A percentile compares a stretch with the other conserved stretches of the same genome.
Conservation (phyloP, 2,329 filamentous ascomycete genomes). For the Apiospora malaysiana region DNA sequence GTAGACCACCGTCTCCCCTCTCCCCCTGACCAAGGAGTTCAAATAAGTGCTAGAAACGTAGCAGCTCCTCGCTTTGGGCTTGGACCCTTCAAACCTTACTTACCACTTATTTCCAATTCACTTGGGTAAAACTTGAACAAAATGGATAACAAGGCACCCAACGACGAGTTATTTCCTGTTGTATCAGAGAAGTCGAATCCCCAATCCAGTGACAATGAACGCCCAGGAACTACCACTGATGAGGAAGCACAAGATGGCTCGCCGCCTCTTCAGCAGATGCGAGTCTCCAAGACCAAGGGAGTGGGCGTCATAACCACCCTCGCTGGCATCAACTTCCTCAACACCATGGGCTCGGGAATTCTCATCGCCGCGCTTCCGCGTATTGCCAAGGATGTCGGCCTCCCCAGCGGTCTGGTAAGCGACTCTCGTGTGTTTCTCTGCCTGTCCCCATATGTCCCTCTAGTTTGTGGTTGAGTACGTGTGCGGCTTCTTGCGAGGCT, state of each 20-base stretch:
- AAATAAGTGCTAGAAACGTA: not conserved
- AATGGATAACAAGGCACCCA: not conserved
- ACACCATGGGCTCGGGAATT: constrained; percentile 37
- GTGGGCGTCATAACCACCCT: constrained; percentile 21
- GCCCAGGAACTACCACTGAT: not conserved
- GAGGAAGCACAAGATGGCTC: not conserved
- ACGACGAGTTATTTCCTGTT: not conserved
- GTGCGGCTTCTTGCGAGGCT: too few relatives aligned
- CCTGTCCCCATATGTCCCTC: not conserved
- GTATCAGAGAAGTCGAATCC: not conserved
- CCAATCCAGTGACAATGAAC: not conserved
- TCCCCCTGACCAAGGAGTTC: not conserved
- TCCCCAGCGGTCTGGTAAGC: constrained; percentile 31
- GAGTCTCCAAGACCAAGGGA: constrained; percentile 17
- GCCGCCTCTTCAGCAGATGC: not conserved
- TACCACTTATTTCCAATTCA: not conserved
- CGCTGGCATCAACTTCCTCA: constrained; percentile 23
- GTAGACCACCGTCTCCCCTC: not conserved
- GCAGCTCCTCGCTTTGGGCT: not conserved
- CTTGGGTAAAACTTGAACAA: not conserved
- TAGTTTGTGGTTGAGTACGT: not conserved
- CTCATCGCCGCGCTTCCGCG: constrained; percentile 45
- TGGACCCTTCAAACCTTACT: not conserved
- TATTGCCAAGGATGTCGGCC: constrained; percentile 44
- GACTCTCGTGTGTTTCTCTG: not conserved